Base-by-base conservation (phyloP, 2,329 filamentous ascomycete genomes). In the Aspergillus tubingensis region DNA sequence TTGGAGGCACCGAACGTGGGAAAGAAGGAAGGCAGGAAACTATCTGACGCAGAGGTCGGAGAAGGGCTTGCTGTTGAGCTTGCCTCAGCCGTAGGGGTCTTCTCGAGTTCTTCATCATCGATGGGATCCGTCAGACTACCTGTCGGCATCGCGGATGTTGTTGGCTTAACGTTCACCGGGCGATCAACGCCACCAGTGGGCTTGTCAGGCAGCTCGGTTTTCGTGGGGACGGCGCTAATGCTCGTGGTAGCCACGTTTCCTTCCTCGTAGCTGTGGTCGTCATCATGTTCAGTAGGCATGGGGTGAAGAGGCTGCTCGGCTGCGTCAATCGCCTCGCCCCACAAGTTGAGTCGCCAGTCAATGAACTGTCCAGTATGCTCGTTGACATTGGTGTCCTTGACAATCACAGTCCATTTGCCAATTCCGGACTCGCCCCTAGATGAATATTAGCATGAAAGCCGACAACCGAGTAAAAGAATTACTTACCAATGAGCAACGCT, bases 301-400 rank as follows among this genome's bases (percentile, higher is more conserved):
- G 95, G 94, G 15, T 96, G 85, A 4, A 90, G 82, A 7, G 79
- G 84, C 55, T 93, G 89, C 72, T 90, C 91, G 53, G 83, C 81
- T 38, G 86, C 84, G 72, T 98, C 91, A 67, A 91, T 91, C 61
- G 85, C 84, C 76, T 97, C 93, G 63, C 95, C 95, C 92, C 92
- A 99, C 3, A 99, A 85, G 74, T 94, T 96, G 60, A 99, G 82
- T 70, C 91, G 91, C 92, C 93, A 99, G 78, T 99, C 94, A 50
- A 88, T 83, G 70, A 98, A 96, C 8, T 81, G 88, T 65, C 95
- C 95, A 5, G 81, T 86, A 75, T 89, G 81, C 5, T 89, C 84
- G 73, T 99, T 97, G 61, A 89, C 84, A 17, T 86, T 81, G 19
- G 89, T 90, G 73, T 99, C 95, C 70, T 92, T 95, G 70, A 98